Conservation (phyloP, 306 rosid species). For the Cucumis melo region DNA sequence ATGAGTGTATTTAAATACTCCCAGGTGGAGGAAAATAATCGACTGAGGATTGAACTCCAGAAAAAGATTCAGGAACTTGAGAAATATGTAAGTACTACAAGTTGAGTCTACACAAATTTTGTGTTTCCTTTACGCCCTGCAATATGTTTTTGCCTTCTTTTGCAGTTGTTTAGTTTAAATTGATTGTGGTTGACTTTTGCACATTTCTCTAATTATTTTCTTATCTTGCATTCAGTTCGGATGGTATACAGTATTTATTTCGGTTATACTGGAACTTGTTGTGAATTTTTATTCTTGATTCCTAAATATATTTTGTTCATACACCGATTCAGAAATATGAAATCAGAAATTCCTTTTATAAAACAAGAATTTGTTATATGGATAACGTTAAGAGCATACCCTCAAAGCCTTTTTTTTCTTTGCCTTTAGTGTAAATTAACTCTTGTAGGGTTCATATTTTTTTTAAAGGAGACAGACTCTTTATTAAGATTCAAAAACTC, state of each 20-base stretch:
- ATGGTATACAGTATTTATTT: no score
- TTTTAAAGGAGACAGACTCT: no score
- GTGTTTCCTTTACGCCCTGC: neutral
- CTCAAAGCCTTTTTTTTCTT: no score
- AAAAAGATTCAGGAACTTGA: slow-evolving; percentile 45
- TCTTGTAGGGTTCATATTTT: neutral
- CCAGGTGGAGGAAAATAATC: slow-evolving; percentile 67
- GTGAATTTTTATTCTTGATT: neutral
- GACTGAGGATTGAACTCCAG: slow-evolving; percentile 59
- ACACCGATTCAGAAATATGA: neutral
- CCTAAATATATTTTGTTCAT: neutral
- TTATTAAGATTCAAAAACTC: no score
- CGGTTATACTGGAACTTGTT: neutral
- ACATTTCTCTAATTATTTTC: neutral
- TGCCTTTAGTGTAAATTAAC: no score
- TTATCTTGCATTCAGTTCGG: neutral
- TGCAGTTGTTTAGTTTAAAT: neutral
- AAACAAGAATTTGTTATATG: neutral
- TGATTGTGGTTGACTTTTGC: neutral
- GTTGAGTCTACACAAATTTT: neutral
- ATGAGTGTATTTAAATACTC: slow-evolving; percentile 5
- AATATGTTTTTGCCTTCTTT: neutral
- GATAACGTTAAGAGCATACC: no score
- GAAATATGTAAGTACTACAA: slow-evolving; percentile 40
- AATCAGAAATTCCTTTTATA: neutral